Base-by-base conservation (phyloP, 2,329 filamentous ascomycete species). In the Thielaviopsis euricoi region DNA sequence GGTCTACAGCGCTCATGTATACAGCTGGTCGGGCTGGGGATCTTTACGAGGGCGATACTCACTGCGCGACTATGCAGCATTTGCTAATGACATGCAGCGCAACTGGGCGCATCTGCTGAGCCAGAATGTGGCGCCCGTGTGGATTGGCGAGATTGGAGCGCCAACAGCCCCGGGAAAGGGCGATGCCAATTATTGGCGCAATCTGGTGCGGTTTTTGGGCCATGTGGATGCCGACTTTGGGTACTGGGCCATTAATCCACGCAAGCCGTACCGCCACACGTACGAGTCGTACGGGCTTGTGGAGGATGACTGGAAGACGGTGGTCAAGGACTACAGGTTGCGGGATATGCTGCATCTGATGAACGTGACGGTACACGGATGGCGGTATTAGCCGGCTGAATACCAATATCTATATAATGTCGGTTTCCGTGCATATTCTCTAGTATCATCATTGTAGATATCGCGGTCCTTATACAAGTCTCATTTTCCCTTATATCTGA, bases 1-100 rank as follows among this genome's bases (percentile, higher is more conserved):
- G 25, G 82, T 86, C 33, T 86, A 86, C 70, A 83, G 81, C 60
- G 76, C 80, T 1, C 83, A 86, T 66, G 81, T 85, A 22, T 86
- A 86, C 66, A 72, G 74, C 33, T 86, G 83, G 83, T 85, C 81
- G 17, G 83, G 83, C 58, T 86, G 83, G 83, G 81, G 82, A 43
- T 79, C 76, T 63, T 66, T 73, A 61, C 76, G 74, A 29, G 80
- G 80, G 2, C 76, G 80, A 4, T 86, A 82, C 66, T 73, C 77
- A 9, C 77, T 78, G 67, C 76, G 82, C 6, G 71, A 71, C 29
- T 86, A 85, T 66, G 70, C 72, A 12, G 81, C 79, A n/a, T 86
- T 86, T 64, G 77, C 74, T 25, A 67, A 72, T 57, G 73, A 81
- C 55, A 85, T 86, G 82, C 72, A 76, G 25, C 67, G 73, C 61